phyloP scores from a whole-genome alignment of 2,329 filamentous ascomycete species.

The Fusarium torreyae region DNA sequence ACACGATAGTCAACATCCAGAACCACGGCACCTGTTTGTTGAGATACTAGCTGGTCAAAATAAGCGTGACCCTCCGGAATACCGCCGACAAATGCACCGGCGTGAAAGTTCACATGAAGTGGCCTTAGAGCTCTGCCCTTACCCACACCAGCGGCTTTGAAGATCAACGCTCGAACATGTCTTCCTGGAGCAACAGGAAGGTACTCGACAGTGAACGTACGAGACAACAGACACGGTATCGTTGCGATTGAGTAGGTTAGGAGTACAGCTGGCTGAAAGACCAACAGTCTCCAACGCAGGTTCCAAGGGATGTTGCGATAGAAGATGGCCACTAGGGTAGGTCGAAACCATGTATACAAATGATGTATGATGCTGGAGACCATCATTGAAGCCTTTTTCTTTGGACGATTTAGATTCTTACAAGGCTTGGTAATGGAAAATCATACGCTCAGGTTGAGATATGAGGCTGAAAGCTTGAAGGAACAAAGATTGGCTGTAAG shows the following conservation, averaged over 20 bases:
- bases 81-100: slow-evolving; percentile 61
- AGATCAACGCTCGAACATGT: slow-evolving; percentile 55
- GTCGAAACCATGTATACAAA: slow-evolving; percentile 48
- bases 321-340: slow-evolving; percentile 55
- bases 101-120: slow-evolving; percentile 62
- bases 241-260: slow-evolving; percentile 57
- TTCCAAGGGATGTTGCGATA: slow-evolving; percentile 55
- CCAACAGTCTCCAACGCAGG: slow-evolving; percentile 60
- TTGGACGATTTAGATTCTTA: no score
- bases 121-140: slow-evolving; percentile 52
- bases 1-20: slow-evolving; percentile 67
- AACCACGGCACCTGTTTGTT: slow-evolving; percentile 60
- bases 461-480: not conserved
- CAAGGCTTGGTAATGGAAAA: no score
- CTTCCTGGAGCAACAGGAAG: slow-evolving; percentile 51
- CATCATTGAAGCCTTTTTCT: slow-evolving; percentile 1
- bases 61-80: slow-evolving; percentile 57
- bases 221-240: slow-evolving; percentile 55
- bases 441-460: not conserved
- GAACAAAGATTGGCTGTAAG: slow-evolving; percentile 15
- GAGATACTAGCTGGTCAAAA: slow-evolving; percentile 55
- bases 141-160: slow-evolving; percentile 45
- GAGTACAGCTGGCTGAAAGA: slow-evolving; percentile 59
- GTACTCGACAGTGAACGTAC: slow-evolving; percentile 54
- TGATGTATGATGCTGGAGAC: slow-evolving; percentile 8